These are phyloP conservation scores for Zymoseptoria tritici DNA, from an alignment of 2,329 filamentous ascomycete species.

Conservation along the genomic window DNA sequence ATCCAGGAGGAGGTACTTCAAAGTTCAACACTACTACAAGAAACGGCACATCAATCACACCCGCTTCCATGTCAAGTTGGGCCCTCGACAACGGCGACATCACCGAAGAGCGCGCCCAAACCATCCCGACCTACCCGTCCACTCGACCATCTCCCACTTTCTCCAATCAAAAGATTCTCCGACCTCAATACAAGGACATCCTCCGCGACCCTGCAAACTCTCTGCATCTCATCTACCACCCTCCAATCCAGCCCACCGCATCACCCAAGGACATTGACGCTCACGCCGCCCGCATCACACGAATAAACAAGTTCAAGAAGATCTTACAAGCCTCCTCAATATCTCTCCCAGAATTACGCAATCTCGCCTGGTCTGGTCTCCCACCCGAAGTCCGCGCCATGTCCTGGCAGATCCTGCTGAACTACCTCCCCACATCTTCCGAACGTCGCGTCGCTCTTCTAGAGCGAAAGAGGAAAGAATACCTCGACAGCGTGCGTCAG, in stretches of 20 bases:
- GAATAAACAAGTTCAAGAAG: constrained; percentile 98
- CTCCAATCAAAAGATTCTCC: constrained; percentile 80
- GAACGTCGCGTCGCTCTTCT: constrained; percentile 83
- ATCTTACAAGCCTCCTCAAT: constrained; percentile 90
- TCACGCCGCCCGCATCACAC: constrained; percentile 76
- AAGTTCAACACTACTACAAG: neutral
- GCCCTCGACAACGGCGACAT: constrained; percentile 89
- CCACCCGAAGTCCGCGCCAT: constrained; percentile 94
- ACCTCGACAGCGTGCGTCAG: constrained; percentile 78
- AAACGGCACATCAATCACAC: neutral
- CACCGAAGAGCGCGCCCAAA: constrained; percentile 71
- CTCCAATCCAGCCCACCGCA: constrained; percentile 64
- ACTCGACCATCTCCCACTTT: constrained; percentile 61
- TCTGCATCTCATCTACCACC: constrained; percentile 86
- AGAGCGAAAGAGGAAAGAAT: constrained; percentile 92
- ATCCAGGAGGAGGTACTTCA: constrained; percentile 31
- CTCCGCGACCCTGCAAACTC: constrained; percentile 80
- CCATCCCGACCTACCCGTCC: constrained; percentile 70
- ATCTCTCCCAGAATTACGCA: constrained; percentile 71
- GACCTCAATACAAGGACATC: constrained; percentile 97
- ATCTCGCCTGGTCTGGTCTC: constrained; percentile 87
- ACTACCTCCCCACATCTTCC: constrained; percentile 93
- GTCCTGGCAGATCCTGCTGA: constrained; percentile 95
- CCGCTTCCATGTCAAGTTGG: constrained; percentile 28
- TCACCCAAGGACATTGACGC: constrained; percentile 77